Percentiles rank a stretch among this genome's conserved stretches.
These are phyloP conservation scores for Salix purpurea DNA, from an alignment of 345 rosid species.

Conservation along the genomic window DNA sequence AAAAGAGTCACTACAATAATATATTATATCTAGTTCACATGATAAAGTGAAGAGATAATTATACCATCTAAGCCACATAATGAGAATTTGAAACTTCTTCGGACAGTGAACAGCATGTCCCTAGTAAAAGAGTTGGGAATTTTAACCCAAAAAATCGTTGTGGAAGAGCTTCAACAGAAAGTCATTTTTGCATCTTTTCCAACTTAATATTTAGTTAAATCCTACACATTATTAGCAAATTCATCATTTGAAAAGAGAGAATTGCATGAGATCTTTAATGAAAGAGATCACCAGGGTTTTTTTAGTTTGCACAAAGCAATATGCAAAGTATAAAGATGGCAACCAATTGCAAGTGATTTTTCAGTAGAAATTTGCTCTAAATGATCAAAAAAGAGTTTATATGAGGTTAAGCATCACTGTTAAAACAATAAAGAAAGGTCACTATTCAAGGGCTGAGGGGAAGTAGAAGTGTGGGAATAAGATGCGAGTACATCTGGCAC, in stretches of 20 bases:
- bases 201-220: not conserved
- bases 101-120: not conserved
- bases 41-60: not conserved
- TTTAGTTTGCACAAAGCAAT: not conserved
- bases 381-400: not conserved
- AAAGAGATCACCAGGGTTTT: not conserved
- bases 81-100: not conserved
- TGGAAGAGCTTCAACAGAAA: not conserved
- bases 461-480: not conserved
- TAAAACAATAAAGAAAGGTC: not conserved
- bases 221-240: not conserved
- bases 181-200: not conserved
- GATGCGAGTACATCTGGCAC: not conserved
- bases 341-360: not conserved
- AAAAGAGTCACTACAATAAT: not conserved
- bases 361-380: not conserved
- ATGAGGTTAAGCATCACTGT: not conserved
- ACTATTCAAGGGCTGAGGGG: not conserved
- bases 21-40: not conserved
- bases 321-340: not conserved
- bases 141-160: not conserved
- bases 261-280: not conserved
- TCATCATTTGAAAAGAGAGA: not conserved
- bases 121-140: not conserved
- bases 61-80: not conserved